These are phyloP conservation scores for Xerophyta viscosa DNA, from an alignment of 106 monocot species.

Conservation along the genomic window DNA sequence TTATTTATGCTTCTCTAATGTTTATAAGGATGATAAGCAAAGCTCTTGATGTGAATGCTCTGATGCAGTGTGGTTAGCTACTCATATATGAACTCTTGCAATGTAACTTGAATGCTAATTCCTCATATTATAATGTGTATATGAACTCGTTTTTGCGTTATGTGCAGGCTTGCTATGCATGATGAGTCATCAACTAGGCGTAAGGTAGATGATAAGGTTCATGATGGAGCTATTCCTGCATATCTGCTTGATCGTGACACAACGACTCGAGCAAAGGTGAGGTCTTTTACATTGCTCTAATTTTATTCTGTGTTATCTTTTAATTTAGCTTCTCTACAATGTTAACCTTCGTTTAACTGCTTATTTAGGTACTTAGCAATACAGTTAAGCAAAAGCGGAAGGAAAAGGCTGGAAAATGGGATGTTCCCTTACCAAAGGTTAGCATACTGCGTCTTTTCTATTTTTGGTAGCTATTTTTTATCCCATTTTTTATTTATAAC, in stretches of 20 bases:
- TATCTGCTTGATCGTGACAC: constrained; percentile 91
- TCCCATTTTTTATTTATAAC: neutral
- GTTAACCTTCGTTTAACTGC: neutral
- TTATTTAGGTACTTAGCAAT: constrained; percentile 75
- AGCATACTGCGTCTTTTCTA: neutral
- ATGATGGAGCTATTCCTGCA: constrained; percentile 82
- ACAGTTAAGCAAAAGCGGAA: constrained; percentile 96
- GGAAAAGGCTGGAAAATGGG: constrained; percentile 97
- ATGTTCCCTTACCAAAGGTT: constrained; percentile 82
- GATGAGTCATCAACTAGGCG: constrained; percentile 80
- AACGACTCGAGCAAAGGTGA: constrained; percentile 82
- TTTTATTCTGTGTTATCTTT: too few relatives aligned
- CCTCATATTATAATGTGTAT: too few relatives aligned
- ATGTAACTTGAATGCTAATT: too few relatives aligned
- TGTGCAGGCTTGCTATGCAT: constrained; percentile 66
- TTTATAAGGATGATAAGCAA: too few relatives aligned
- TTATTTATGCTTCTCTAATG: too few relatives aligned
- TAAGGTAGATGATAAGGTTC: constrained; percentile 85
- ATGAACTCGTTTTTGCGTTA: too few relatives aligned
- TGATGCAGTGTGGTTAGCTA: too few relatives aligned
- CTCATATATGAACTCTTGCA: too few relatives aligned
- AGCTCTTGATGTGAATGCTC: too few relatives aligned
- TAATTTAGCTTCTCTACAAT: too few relatives aligned
- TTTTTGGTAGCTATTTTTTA: neutral
- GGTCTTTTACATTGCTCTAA: neutral